Evolutionary conservation across 768 basidiomycete genomes (phyloP).

Genomic region (Lactifluus rugatus): DNA sequence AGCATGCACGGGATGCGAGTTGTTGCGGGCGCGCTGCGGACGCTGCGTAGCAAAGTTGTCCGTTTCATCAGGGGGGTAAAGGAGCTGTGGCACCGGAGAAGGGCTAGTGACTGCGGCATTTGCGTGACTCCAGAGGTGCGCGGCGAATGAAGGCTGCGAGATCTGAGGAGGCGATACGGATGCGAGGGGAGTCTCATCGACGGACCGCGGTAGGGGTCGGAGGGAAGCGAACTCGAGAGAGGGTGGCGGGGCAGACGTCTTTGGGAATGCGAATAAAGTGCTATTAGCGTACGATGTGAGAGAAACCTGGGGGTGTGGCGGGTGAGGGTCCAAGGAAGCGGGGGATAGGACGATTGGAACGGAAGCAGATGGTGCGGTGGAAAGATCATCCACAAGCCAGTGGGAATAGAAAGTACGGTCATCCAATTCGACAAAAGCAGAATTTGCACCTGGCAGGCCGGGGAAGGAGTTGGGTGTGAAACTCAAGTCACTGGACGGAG

Average conservation of each 20-base stretch:
- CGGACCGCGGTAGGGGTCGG: constrained; percentile 48
- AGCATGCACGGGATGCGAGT: constrained; percentile 40
- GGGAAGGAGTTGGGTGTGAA: constrained; percentile 28
- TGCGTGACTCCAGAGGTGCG: constrained; percentile 54
- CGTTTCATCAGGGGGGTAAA: constrained; percentile 29
- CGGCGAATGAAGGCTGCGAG: constrained; percentile 55
- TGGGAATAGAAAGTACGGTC: constrained; percentile 36
- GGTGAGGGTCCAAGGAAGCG: constrained; percentile 37
- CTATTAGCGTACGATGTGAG: constrained; percentile 40
- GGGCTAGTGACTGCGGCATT: constrained; percentile 4
- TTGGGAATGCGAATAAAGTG: constrained; percentile 30
- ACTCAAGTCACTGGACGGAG: constrained; percentile 30
- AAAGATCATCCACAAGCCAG: constrained; percentile 56
- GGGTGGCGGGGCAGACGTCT: constrained; percentile 49
- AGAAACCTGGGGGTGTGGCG: constrained; percentile 35
- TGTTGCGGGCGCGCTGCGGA: constrained; percentile 30
- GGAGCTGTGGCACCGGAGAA: constrained; percentile 36
- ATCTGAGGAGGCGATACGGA: constrained; percentile 58
- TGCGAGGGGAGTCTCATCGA: constrained; percentile 22
- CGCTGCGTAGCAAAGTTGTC: constrained; percentile 35
- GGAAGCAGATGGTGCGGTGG: constrained; percentile 32
- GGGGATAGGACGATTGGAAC: constrained; percentile 45
- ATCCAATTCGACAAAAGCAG: constrained; percentile 32
- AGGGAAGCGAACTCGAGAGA: constrained; percentile 45
- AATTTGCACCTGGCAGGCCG: constrained; percentile 27